These are phyloP conservation scores for Dalbergia cultrata DNA, from an alignment of 306 rosid species.

Conservation along the genomic window DNA sequence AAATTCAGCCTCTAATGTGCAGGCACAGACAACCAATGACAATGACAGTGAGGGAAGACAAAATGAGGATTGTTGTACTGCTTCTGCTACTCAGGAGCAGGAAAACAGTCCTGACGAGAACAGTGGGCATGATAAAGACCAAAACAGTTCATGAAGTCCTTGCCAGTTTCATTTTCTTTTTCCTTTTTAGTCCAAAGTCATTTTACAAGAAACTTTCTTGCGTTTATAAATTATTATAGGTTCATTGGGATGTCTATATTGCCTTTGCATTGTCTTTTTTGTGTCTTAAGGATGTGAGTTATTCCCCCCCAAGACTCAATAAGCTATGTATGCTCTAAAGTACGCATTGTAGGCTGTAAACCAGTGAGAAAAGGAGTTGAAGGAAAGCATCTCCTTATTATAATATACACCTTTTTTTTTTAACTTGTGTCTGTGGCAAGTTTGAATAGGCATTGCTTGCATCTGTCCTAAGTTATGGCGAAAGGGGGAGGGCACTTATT, in stretches of 20 bases:
- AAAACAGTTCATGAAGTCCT: constrained; percentile 58
- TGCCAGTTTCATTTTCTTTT: constrained; percentile 19
- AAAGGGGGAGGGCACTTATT: background rate
- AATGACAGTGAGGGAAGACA: constrained; percentile 73
- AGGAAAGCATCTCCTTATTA: constrained; percentile 29
- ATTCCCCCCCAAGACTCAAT: background rate
- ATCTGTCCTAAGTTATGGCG: background rate
- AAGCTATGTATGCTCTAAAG: constrained; percentile 24
- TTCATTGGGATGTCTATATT: constrained; percentile 42
- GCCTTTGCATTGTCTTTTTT: background rate
- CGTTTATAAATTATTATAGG: constrained; percentile 37
- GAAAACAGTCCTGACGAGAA: constrained; percentile 71
- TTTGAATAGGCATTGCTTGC: constrained; percentile 14
- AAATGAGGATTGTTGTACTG: constrained; percentile 60
- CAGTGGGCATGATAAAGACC: constrained; percentile 67
- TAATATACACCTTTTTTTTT: constrained; percentile 8
- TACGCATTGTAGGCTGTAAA: constrained; percentile 27
- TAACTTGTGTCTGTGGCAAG: background rate
- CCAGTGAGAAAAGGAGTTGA: constrained; percentile 44
- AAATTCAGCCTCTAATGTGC: constrained; percentile 67
- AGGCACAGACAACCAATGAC: constrained; percentile 65
- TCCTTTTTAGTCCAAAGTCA: constrained; percentile 35
- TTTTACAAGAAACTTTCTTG: constrained; percentile 36
- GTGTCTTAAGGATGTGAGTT: constrained; percentile 33
- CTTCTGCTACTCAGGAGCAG: constrained; percentile 60